Base-by-base conservation (phyloP, 495 filamentous ascomycete genomes). In the Saxophila tyrrhenica region DNA sequence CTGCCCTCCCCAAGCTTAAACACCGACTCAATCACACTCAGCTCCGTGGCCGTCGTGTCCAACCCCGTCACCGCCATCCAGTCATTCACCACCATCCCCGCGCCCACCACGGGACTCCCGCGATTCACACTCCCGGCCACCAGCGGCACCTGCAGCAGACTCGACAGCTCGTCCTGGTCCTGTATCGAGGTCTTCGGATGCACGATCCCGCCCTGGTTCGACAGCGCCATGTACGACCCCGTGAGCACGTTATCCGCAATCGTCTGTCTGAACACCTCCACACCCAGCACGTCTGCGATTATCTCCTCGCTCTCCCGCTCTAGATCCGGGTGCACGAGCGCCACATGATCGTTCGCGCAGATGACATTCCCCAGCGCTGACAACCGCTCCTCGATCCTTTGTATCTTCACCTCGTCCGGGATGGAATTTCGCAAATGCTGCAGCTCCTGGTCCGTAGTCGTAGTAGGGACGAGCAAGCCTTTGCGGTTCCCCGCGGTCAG, bases 1-100 rank as follows among this genome's bases (percentile, higher is more conserved):
- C 81, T 81, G 46, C 86, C 89, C 78, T 97, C 94, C 48, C 90
- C 89, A 25, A 98, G 71, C 56, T 88, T 78, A 70, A 98, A 98
- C 47, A 98, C 90, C 62, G 81, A 87, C 77, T 98, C 92, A 38
- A 98, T 79, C 56, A 98, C 92, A 63, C 86, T 94, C 65, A 98
- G 71, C 72, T 98, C 92, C 7, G 92, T 95, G 11, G 92, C 92
- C 22, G 92, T 98, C 15, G 92, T 98, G 66, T 97, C 94, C 44
- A 96, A 72, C 10, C 92, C 66, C 2, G 89, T 94, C n/a, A 98
- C 87, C 9, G 92, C 94, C 71, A 97, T 78, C 92, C 92, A 97
- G 74, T 98, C 92, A 66, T 98, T 98, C 52, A 98, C 92, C 10
- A 98, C 92, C 87, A 97, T 95, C 22, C 92, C 92, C 11, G 92